Evolutionary conservation across 1,139 yeast genomes (phyloP).

Genomic region (Maudiozyma humilis): DNA sequence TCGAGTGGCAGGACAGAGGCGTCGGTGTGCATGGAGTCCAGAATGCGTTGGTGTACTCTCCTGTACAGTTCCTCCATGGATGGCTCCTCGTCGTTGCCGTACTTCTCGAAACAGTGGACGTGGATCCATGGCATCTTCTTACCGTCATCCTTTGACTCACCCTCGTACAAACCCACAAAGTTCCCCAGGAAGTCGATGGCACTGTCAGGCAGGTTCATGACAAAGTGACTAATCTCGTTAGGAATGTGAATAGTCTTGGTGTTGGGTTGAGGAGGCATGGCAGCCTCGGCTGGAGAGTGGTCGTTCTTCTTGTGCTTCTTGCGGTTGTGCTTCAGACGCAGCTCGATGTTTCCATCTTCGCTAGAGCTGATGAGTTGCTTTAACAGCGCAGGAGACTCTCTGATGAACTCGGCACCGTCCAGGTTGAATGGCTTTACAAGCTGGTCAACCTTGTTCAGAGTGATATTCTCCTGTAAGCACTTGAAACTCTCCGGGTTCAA

Average conservation of each 20-base stretch:
- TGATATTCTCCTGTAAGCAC: slow-evolving; percentile 59
- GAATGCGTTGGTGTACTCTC: slow-evolving; percentile 55
- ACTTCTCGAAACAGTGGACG: slow-evolving; percentile 90
- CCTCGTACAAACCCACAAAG: slow-evolving; percentile 58
- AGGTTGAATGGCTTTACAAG: slow-evolving; percentile 59
- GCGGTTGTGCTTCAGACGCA: slow-evolving; percentile 26
- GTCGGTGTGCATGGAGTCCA: slow-evolving; percentile 39
- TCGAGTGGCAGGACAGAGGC: slow-evolving; percentile 40
- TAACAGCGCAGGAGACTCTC: slow-evolving; percentile 47
- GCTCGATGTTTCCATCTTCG: slow-evolving; percentile 26
- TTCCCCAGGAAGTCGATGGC: slow-evolving; percentile 80
- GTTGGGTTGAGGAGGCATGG: slow-evolving; percentile 9
- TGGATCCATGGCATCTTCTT: slow-evolving; percentile 67
- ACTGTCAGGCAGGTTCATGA: slow-evolving; percentile 92
- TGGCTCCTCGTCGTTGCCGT: slow-evolving; percentile 64
- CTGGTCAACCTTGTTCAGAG: slow-evolving; percentile 49
- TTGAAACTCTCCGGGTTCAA: slow-evolving; percentile 79
- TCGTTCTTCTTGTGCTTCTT: slow-evolving; percentile 21
- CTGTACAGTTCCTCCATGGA: slow-evolving; percentile 52
- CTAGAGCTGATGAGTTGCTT: slow-evolving; percentile 19
- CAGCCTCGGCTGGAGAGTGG: neutral
- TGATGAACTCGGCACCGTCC: slow-evolving; percentile 80
- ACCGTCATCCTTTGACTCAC: slow-evolving; percentile 19
- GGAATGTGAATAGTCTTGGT: slow-evolving; percentile 45
- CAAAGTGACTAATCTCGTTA: slow-evolving; percentile 57